Evolutionary conservation across 331 rosid genomes (phyloP).

Genomic region (Pyracantha coccinea): DNA sequence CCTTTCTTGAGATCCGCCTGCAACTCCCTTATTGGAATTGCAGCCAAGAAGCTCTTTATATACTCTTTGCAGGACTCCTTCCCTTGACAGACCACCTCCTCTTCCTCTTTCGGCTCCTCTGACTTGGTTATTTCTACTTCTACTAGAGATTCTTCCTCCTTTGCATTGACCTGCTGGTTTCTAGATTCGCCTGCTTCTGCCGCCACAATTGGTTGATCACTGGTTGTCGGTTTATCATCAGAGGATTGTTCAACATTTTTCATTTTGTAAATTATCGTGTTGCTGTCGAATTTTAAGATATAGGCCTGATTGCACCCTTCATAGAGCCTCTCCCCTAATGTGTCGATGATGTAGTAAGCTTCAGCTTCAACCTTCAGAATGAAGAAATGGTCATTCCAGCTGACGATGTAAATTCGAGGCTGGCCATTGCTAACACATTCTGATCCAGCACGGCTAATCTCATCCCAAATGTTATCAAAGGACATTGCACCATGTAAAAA

Average conservation of each 20-base stretch:
- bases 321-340: constrained; percentile 89
- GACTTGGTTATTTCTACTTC: constrained; percentile 22
- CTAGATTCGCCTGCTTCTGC: constrained; percentile 40
- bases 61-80: constrained; percentile 95
- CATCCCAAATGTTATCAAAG: constrained; percentile 97
- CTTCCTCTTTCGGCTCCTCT: constrained; percentile 41
- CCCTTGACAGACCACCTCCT: constrained; percentile 62
- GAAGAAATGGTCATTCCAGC: constrained; percentile 99
- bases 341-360: constrained; percentile 85
- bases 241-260: constrained; percentile 32
- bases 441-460: constrained; percentile 55
- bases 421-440: constrained; percentile 40
- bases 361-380: constrained; percentile 85
- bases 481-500: constrained; percentile 94
- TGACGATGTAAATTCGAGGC: constrained; percentile 66
- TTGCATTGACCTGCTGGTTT: constrained; percentile 29
- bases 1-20: constrained; percentile 96
- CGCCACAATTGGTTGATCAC: constrained; percentile 38
- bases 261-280: constrained; percentile 52
- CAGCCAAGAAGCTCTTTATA: constrained; percentile 96
- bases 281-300: constrained; percentile 71
- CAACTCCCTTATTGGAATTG: constrained; percentile 89
- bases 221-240: constrained; percentile 35
- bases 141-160: constrained; percentile 25
- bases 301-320: constrained; percentile 95